A percentile compares a stretch with the other conserved stretches of the same genome.
phyloP scores from a whole-genome alignment of 345 rosid species.

The Angophora floribunda region DNA sequence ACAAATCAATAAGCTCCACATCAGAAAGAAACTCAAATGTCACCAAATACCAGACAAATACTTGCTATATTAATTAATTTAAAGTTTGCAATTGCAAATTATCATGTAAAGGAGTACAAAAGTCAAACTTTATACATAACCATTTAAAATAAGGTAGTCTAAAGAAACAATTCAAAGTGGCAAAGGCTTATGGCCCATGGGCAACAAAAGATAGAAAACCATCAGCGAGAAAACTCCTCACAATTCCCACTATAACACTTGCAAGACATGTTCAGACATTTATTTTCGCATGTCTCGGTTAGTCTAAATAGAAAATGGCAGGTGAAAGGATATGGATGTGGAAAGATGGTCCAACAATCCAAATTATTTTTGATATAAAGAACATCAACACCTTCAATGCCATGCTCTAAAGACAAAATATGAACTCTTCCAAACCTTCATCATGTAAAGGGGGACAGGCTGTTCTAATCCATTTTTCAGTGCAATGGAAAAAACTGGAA shows the following conservation, averaged over 20 bases:
- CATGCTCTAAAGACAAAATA: background rate
- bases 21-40: background rate
- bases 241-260: background rate
- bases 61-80: background rate
- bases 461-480: background rate
- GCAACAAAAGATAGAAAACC: background rate
- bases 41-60: background rate
- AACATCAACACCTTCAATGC: background rate
- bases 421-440: background rate
- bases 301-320: background rate
- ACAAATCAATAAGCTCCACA: conserved; percentile 2
- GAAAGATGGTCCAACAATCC: background rate
- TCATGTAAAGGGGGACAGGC: background rate
- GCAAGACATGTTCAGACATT: background rate
- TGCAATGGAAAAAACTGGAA: background rate
- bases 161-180: background rate
- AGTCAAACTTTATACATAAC: background rate
- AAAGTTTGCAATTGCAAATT: background rate
- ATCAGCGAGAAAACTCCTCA: background rate
- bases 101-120: background rate
- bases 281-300: background rate
- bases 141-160: background rate
- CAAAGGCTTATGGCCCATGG: background rate
- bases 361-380: background rate
- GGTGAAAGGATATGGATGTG: background rate